A percentile compares a stretch with the other conserved stretches of the same genome.
phyloP scores from a whole-genome alignment of 2,329 filamentous ascomycete genomes.

The Colletotrichum sp. region DNA sequence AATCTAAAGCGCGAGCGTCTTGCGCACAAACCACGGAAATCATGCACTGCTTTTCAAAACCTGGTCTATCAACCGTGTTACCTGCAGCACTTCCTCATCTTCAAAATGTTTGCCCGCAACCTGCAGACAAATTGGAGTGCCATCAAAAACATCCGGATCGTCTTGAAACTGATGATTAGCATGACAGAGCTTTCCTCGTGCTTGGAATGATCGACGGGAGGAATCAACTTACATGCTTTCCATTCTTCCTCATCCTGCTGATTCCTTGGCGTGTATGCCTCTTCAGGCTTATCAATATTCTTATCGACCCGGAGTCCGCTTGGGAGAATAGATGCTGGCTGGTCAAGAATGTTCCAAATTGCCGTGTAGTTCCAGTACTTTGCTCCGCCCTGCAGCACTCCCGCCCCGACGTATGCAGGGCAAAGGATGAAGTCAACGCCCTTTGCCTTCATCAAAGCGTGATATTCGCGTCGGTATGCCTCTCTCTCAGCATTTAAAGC shows the following conservation, averaged over 20 bases:
- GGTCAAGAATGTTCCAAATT: slow-evolving; percentile 8
- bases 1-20: no score
- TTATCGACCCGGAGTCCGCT: not conserved
- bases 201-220: not conserved
- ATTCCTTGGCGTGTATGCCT: not conserved
- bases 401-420: slow-evolving; percentile 4
- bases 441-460: not conserved
- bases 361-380: slow-evolving; percentile 6
- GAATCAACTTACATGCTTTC: slow-evolving; percentile 7
- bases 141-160: slow-evolving; percentile 1
- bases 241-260: not conserved
- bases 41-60: not conserved
- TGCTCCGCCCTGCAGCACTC: slow-evolving; percentile 2
- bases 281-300: not conserved
- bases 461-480: slow-evolving; percentile 1
- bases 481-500: not conserved
- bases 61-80: not conserved
- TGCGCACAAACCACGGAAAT: not conserved
- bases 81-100: slow-evolving; percentile 16
- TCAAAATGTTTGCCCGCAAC: slow-evolving; percentile 7
- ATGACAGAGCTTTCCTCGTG: no score
- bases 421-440: slow-evolving; percentile 5
- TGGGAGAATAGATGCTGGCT: not conserved
- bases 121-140: not conserved
- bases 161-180: not conserved